Evolutionary conservation across 257 asterid species (phyloP), one percentile per base, ranked within the genome.

Genomic region (Penstemon newberryi): DNA sequence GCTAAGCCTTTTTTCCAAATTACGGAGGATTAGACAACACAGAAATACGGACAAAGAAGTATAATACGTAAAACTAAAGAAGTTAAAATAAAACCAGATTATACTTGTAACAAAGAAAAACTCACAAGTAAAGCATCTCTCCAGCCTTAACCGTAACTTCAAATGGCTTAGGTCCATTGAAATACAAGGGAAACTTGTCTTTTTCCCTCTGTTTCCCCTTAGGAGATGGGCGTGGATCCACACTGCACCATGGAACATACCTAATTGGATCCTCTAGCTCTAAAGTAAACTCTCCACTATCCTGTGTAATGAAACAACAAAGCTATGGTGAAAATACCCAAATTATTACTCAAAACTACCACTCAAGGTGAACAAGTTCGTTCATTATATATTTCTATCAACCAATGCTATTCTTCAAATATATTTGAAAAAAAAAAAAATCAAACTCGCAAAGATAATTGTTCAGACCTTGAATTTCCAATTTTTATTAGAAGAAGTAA

Each of bases 131-230:
- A 63, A 92, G 98, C 85, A 90, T 80, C 72, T 92, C 82, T 56
- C 98, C 97, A 0, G 94, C 95, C 78, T 81, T 93, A 53, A 93
- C 97, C 12, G 87, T 84, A 67, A 90, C 94, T 83, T 93, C 89
- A 76, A 79, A 88, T 57, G 98, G 95, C 88, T 82, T 81, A 8
- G 97, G 98, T 65, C 94, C 97, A 56, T 81, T 66, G 78, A 85
- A 93, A 73, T 82, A 93, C 67, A 83, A 70, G 5, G 96, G 97
- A 55, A 90, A 90, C 80, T 83, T 80, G 54, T 86, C 77, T 15
- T 69, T 67, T 73, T 79, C 89, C 43, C 67, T 82, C 74, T 25
- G 83, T 63, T 66, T 85, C 56, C 75, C 80, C 63, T 68, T 75
- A 8, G 80, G 81, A 9, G 84, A 75, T 62, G 98, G 95, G 71